These are phyloP conservation scores for Yarrowia porcina DNA, from an alignment of 805 yeast species.

Conservation along the genomic window DNA sequence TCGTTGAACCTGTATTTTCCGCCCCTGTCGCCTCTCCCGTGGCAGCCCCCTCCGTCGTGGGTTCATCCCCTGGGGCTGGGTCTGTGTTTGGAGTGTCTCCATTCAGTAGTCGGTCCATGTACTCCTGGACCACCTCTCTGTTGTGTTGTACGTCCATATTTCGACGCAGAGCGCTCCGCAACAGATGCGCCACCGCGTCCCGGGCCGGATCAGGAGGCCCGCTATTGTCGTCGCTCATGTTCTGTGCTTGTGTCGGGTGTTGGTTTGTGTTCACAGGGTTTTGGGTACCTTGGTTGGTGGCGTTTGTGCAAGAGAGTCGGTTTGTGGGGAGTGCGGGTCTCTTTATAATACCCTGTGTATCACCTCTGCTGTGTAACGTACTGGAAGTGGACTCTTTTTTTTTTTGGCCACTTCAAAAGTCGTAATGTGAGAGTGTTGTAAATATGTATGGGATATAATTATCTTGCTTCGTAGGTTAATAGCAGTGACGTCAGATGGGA, in stretches of 20 bases:
- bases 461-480: conserved; percentile 2
- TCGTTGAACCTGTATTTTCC: neutral
- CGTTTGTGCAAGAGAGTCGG: neutral
- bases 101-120: conserved; percentile 6
- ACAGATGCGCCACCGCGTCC: conserved; percentile 12
- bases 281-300: neutral
- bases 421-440: neutral
- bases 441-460: neutral
- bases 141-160: neutral
- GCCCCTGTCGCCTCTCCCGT: no score
- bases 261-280: neutral
- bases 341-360: neutral
- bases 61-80: neutral
- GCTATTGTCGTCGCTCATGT: conserved; percentile 8
- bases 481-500: conserved; percentile 2
- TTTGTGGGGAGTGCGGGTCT: neutral
- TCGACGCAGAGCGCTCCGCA: conserved; percentile 11
- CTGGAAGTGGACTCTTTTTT: neutral
- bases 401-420: neutral
- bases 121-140: conserved; percentile 14
- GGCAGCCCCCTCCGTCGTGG: neutral
- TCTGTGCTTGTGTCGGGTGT: neutral
- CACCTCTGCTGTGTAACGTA: neutral
- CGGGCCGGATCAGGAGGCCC: conserved; percentile 22
- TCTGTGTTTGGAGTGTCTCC: neutral